Evolutionary conservation across 768 basidiomycete genomes (phyloP), one percentile per base, ranked within the genome.

Genomic region (Galerina marginata): DNA sequence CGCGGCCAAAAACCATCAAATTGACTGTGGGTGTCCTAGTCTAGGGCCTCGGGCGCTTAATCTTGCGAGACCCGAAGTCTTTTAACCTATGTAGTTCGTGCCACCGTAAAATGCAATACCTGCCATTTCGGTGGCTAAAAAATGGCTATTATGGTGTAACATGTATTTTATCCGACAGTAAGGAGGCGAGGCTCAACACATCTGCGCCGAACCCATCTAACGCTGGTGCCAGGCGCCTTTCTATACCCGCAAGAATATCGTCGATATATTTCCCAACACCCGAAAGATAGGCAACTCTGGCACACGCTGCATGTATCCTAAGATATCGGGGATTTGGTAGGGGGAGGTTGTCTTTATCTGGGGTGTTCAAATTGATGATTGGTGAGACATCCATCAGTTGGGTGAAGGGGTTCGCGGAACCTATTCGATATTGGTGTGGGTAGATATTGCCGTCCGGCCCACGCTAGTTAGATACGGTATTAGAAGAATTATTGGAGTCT

Each of bases 261-360:
- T 25, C 40, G 37, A 52, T 25, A 40, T 52, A 15, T 14, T 52
- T 52, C 14, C 51, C 51, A 25, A 40, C 51, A 9, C 51, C 51
- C 6, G 51, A 52, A 40, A 38, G 40, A 15, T 16, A 40, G 11
- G 51, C 38, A 14, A 52, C 40, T 14, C 51, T 16, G 4, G 38
- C 51, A 37, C 33, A 52, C 9, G 51, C 51, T 6, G 51, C 51
- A 52, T 52, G 51, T 52, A 52, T 52, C 40, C 26, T 52, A 25
- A 52, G 51, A 20, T 52, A 52, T 3, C 38, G 51, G 11, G 51
- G 37, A 52, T 52, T 52, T 7, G 51, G 51, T 40, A 52, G 25
- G 12, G 37, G 51, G 10, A 52, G 40, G 51, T 52, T 39, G 11
- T 39, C 51, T 12, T 16, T 10, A 25, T 40, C 51, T 23, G 51